Base-by-base conservation (phyloP, 495 filamentous ascomycete species). In the Trichoderma orchidacearum region DNA sequence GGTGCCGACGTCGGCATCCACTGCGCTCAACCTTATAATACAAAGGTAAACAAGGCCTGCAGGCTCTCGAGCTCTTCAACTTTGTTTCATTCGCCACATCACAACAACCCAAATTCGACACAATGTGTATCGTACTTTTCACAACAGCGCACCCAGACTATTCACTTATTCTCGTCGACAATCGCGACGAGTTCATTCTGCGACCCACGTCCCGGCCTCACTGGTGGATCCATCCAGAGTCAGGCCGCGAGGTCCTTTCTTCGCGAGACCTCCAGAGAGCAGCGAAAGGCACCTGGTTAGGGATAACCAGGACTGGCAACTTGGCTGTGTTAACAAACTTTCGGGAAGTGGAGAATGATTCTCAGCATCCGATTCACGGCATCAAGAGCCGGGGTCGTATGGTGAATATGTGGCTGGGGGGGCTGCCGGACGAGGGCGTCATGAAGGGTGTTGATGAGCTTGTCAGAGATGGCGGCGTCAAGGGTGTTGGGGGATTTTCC, bases 271-370 rank as follows among this genome's bases (percentile, higher is more conserved):
- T 79, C 15, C 73, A 79, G 56, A 69, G 78, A 18, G 68, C 66
- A 53, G 77, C 80, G 59, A 72, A 72, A 53, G 93, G 93, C 25
- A 97, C 94, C 45, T 99, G 94, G 93, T 82, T 97, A 56, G 93
- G 90, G 29, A 78, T 99, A 59, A 96, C 90, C 35, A 82, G 76
- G 57, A 73, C 84, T 30, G 93, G 93, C 15, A 88, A 88, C 58
- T 71, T 99, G 51, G 91, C 94, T 12, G 84, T 94, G 32, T 77
- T 99, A 32, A 97, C 94, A 55, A 99, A 99, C 74, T 96, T 90
- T 65, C 86, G 89, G 54, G 93, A 97, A 73, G 77, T 82, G 53
- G 81, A 80, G 48, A 67, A 72, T 59, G 71, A 77, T 63, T 64
- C 71, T 5, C 69, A 70, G 30, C 73, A 77, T 58, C 72, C 83